phyloP scores from a whole-genome alignment of 768 basidiomycete genomes.

The Trametes sanguinea region DNA sequence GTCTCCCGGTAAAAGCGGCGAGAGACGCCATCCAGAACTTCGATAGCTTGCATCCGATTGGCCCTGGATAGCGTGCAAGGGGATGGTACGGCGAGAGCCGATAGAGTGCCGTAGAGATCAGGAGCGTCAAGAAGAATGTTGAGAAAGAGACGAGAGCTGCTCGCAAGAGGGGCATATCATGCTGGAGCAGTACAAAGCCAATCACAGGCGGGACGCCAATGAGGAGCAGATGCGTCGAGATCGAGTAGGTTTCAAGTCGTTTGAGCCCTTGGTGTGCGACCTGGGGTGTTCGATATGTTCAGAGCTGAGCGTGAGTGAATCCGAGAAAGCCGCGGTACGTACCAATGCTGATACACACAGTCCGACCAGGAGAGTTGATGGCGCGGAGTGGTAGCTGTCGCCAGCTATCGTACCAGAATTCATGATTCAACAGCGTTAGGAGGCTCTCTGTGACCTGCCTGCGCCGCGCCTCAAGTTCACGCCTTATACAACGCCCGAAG shows the following conservation, averaged over 20 bases:
- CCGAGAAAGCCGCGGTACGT: slow-evolving; percentile 22
- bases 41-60: slow-evolving; percentile 29
- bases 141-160: not conserved
- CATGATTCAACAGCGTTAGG: too few relatives aligned
- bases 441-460: too few relatives aligned
- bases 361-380: too few relatives aligned
- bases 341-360: not conserved
- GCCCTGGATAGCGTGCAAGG: slow-evolving; percentile 40
- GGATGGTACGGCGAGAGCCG: slow-evolving; percentile 43
- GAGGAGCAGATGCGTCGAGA: not conserved
- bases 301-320: not conserved
- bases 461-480: too few relatives aligned
- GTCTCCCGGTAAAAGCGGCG: slow-evolving; percentile 26
- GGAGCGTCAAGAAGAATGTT: not conserved
- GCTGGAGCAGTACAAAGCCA: not conserved
- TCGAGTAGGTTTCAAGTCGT: not conserved
- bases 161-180: not conserved
- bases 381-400: too few relatives aligned
- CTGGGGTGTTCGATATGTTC: not conserved
- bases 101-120: slow-evolving; percentile 35
- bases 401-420: too few relatives aligned
- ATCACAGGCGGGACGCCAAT: not conserved
- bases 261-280: slow-evolving; percentile 5
- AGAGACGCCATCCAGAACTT: slow-evolving; percentile 32
- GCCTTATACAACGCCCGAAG: too few relatives aligned